Evolutionary conservation across 2,329 filamentous ascomycete species (phyloP).

Genomic region (Penicillium sp.): DNA sequence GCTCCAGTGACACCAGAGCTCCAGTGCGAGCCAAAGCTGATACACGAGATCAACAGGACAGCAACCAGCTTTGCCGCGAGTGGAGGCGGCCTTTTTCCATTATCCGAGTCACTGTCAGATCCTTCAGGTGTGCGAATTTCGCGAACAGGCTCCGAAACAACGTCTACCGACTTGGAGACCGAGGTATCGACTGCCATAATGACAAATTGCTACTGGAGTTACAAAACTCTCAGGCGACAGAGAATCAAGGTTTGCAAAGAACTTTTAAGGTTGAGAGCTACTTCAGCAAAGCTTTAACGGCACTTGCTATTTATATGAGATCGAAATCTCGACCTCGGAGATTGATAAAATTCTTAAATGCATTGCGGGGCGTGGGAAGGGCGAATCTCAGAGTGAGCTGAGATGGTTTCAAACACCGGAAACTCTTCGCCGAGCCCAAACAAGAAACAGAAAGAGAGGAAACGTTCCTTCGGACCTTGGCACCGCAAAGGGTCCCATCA

Average conservation of each 20-base stretch:
- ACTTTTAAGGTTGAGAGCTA: not conserved
- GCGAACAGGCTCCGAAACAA: not conserved
- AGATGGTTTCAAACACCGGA: not conserved
- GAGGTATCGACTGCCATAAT: constrained; percentile 5
- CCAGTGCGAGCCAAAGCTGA: constrained; percentile 64
- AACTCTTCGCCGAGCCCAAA: not conserved
- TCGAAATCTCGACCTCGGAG: not conserved
- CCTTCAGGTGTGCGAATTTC: not conserved
- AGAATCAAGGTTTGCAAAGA: not conserved
- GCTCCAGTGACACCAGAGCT: constrained; percentile 62
- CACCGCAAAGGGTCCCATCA: constrained; percentile 3
- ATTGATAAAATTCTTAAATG: constrained; percentile 3
- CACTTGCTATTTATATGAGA: not conserved
- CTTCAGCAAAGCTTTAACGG: not conserved
- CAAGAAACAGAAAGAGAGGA: constrained; percentile 1
- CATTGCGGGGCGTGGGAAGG: not conserved
- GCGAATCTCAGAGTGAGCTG: not conserved
- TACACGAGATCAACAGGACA: constrained; percentile 47
- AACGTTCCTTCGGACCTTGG: not conserved
- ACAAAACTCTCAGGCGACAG: not conserved
- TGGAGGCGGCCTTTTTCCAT: constrained; percentile 27
- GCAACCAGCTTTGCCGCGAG: constrained; percentile 44
- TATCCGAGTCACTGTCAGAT: constrained; percentile 1
- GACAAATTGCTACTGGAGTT: not conserved
- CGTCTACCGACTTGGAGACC: constrained; percentile 11